Conservation (phyloP, 2,329 filamentous ascomycete species). For the Calonectria henricotiae region DNA sequence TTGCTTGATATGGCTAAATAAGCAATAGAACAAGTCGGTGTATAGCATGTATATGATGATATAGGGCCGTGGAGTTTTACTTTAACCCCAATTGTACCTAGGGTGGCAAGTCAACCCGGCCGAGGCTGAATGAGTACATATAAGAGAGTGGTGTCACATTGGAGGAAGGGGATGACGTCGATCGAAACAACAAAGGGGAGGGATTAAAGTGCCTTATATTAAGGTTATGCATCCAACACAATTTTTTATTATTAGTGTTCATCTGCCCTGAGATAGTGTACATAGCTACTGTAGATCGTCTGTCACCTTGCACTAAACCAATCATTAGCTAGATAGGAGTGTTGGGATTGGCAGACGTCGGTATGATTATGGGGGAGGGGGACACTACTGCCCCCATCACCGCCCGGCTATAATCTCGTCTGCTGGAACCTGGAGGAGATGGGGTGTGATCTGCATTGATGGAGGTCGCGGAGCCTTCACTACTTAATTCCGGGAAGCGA, state of each 20-base stretch:
- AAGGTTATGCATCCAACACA: constrained; percentile 43
- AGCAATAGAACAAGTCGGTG: too few species aligned
- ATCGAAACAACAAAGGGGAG: constrained; percentile 12
- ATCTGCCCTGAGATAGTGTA: constrained; percentile 20
- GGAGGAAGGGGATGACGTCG: constrained; percentile 37
- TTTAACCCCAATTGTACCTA: too few species aligned
- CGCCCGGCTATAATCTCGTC: background rate
- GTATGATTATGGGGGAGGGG: background rate
- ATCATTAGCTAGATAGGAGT: background rate
- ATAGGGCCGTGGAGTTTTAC: too few species aligned
- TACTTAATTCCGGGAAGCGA: constrained; percentile 26
- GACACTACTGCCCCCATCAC: background rate
- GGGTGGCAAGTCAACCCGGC: too few species aligned
- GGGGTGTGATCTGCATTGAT: constrained; percentile 5
- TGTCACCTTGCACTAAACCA: background rate
- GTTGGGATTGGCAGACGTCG: background rate
- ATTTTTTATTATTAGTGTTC: constrained; percentile 25
- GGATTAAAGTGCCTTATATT: constrained; percentile 35
- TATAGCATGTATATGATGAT: too few species aligned
- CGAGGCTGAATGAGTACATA: too few species aligned
- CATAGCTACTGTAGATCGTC: background rate
- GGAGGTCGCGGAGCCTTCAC: constrained; percentile 4
- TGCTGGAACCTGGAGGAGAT: background rate
- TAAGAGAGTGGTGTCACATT: background rate
- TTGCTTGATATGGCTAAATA: too few species aligned